Base-by-base conservation (phyloP, 768 basidiomycete genomes). In the Wakefieldia striispora region DNA sequence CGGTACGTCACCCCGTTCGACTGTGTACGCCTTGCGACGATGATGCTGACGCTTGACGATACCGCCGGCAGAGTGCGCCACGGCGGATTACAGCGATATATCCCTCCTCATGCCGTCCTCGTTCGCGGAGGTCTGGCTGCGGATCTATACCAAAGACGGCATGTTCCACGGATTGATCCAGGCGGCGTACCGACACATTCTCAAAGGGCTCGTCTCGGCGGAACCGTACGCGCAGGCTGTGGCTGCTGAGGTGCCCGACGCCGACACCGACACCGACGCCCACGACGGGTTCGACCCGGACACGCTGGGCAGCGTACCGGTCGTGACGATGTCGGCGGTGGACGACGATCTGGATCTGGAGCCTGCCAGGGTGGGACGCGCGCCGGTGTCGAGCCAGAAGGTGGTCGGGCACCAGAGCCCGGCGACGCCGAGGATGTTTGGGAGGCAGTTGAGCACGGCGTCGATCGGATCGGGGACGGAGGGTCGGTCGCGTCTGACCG, bases 101-200 rank as follows among this genome's bases (percentile, higher is more conserved):
- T 88, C 86, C 3, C 75, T 75, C 21, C 62, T 88, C 19, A 80
- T 82, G 71, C 91, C 91, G 0, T 54, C 63, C 0, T 65, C 61
- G n/a, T 89, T 88, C 53, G 84, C 77, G 0, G 91, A 92, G 64
- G 71, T 83, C n/a, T 73, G 81, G 35, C 64, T 91, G 34, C 74
- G 86, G 13, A 69, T 91, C 5, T 92, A 81, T 59, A 85, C 88
- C 39, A 82, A 84, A 62, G 79, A 86, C n/a, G 60, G 52, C 1
- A 55, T 56, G 27, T 84, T 78, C 59, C 75, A 75, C 36, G 80
- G 81, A 2, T 67, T 88, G 10, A 75, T 91, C 3, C 88, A 91
- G 59, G 76, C 75, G 0, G 90, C 82, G 0, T 91, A 84, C 60
- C 77, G 83, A 11, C 59, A 68, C 7, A 67, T 80, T 4, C 45